Evolutionary conservation across 176 grass and related monocot species (phyloP), one percentile per base, ranked within the genome.

Genomic region (Lolium rigidum): DNA sequence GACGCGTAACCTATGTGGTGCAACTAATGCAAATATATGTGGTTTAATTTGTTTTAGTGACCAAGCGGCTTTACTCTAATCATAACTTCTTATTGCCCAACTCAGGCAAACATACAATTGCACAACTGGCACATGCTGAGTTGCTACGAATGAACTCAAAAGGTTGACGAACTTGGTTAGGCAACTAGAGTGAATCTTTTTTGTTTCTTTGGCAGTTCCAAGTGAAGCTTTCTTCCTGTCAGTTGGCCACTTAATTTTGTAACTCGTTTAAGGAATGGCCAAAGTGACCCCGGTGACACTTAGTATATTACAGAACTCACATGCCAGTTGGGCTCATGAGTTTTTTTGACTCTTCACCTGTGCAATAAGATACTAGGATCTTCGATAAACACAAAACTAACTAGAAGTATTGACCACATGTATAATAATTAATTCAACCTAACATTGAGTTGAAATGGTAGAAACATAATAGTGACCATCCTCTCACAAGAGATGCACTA

Each of bases 371-470:
- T 48, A 46, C 13, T 22, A 35, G 52, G 8, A 46, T 57, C 22
- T 60, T 86, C 2, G 14, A 69, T 35, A 35, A 31, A 24, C 38
- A 43, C 7, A 9, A 10, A 3, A 68, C 3, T 43, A 71, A n/a
- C 21, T 43, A 10, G 59, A 62, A 59, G 48, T 58, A 70, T 86
- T 54, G 44, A 15, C 66, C 41, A 14, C 2, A 71, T 59, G 41
- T 17, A 78, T n/a, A 62, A 43, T 12, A 72, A 83, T 71, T 66
- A 71, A n/a, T 12, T 79, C 70, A 60, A 70, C 10, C 9, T 39
- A 26, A 38, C 63, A 60, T 46, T 37, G 49, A 69, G 15, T 10
- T n/a, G 15, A 79, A 59, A 11, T 77, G 5, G 67, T 41, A 63
- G 21, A 1, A 63, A 25, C 1, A 26, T 64, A 28, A 28, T 4